Evolutionary conservation across 2,329 filamentous ascomycete genomes (phyloP).

Genomic region (Aschersonia sp.): DNA sequence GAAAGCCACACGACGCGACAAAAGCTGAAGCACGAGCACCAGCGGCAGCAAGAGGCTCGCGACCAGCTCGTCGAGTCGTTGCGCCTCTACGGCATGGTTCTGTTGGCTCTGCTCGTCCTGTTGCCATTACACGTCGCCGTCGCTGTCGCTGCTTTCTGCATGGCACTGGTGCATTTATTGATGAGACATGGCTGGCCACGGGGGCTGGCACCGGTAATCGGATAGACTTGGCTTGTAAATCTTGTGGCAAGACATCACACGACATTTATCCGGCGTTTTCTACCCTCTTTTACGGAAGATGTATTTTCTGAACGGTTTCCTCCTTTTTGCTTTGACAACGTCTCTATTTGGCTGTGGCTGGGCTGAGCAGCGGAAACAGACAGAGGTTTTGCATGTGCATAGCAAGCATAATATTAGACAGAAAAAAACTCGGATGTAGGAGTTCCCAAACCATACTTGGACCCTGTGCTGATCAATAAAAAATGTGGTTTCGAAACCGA

Average conservation of each 20-base stretch:
- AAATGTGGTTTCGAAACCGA: too few species aligned
- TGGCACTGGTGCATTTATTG: slow-evolving; percentile 26
- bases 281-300: background rate
- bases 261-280: slow-evolving; percentile 16
- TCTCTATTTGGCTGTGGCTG: too few species aligned
- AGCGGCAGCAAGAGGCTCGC: slow-evolving; percentile 15
- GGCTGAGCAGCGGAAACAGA: too few species aligned
- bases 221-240: background rate
- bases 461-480: too few species aligned
- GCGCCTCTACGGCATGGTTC: slow-evolving; percentile 25
- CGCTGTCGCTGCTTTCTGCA: slow-evolving; percentile 19
- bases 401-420: too few species aligned
- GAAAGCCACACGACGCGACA: slow-evolving; percentile 6
- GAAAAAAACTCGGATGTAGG: too few species aligned
- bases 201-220: background rate
- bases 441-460: too few species aligned
- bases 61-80: slow-evolving; percentile 25
- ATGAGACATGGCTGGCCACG: slow-evolving; percentile 13
- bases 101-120: slow-evolving; percentile 30
- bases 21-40: background rate
- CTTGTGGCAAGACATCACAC: background rate
- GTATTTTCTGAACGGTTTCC: background rate
- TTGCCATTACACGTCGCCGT: slow-evolving; percentile 27
- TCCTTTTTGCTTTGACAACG: too few species aligned
- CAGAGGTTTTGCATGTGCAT: too few species aligned